phyloP scores from a whole-genome alignment of 495 filamentous ascomycete genomes.

The Penicilliopsis zonata region DNA sequence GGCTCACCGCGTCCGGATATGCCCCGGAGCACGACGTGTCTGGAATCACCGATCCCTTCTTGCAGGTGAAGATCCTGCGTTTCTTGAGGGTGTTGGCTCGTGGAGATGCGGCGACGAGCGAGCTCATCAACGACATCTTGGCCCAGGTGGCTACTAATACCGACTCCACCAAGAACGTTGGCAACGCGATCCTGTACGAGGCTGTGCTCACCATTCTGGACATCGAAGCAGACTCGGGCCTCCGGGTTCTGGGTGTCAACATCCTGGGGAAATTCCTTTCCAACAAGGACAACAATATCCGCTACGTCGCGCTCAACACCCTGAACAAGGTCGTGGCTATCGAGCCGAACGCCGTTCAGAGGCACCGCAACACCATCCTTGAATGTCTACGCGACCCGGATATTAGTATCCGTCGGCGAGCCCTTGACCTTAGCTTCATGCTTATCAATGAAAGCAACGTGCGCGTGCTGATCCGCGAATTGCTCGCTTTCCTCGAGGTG shows the following conservation, averaged over 20 bases:
- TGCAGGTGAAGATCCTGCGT: slow-evolving; percentile 90
- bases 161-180: slow-evolving; percentile 95
- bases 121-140: slow-evolving; percentile 96
- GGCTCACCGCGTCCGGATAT: slow-evolving; percentile 86
- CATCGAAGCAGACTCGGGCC: slow-evolving; percentile 90
- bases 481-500: slow-evolving; percentile 89
- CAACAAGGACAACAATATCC: slow-evolving; percentile 98
- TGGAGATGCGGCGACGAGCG: slow-evolving; percentile 80
- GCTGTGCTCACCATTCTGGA: slow-evolving; percentile 95
- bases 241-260: slow-evolving; percentile 91
- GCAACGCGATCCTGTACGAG: slow-evolving; percentile 96
- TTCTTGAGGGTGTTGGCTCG: slow-evolving; percentile 75
- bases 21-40: slow-evolving; percentile 97
- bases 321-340: slow-evolving; percentile 97
- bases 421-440: slow-evolving; percentile 93
- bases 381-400: slow-evolving; percentile 97
- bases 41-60: slow-evolving; percentile 95
- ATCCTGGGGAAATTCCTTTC: slow-evolving; percentile 95
- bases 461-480: slow-evolving; percentile 78
- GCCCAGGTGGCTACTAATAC: slow-evolving; percentile 98
- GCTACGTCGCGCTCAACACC: slow-evolving; percentile 94
- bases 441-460: slow-evolving; percentile 96
- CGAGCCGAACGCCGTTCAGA: slow-evolving; percentile 92
- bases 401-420: slow-evolving; percentile 90
- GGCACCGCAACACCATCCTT: slow-evolving; percentile 93